These are phyloP conservation scores for Craspedostauros australis DNA, from an alignment of 108 stramenopile species.

Conservation along the genomic window DNA sequence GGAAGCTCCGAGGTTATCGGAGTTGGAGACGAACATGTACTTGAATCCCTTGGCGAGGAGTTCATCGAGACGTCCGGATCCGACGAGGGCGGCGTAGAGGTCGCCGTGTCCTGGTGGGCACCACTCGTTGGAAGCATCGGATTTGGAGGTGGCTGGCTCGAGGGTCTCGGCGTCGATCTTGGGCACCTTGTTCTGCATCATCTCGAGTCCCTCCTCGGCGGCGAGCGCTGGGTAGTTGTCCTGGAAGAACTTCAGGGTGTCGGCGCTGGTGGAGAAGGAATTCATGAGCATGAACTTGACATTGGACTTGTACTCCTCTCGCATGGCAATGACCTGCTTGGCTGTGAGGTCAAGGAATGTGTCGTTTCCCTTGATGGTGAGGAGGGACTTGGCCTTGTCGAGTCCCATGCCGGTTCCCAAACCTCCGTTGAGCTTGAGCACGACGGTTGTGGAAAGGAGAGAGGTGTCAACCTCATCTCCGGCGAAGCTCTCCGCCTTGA, in stretches of 20 bases:
- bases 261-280: slow-evolving; percentile 94
- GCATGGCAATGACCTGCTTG: slow-evolving; percentile 96
- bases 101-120: slow-evolving; percentile 99
- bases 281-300: slow-evolving; percentile 99
- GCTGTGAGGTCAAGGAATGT: slow-evolving; percentile 99
- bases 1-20: slow-evolving; percentile 99
- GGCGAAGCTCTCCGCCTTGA: slow-evolving; percentile 57
- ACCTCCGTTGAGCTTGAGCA: slow-evolving; percentile 99
- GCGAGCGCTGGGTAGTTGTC: slow-evolving; percentile 80
- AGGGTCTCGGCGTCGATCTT: slow-evolving; percentile 89
- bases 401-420: slow-evolving; percentile 99
- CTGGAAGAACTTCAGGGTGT: slow-evolving; percentile 90
- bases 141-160: slow-evolving; percentile 77
- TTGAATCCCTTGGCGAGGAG: slow-evolving; percentile 93
- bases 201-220: slow-evolving; percentile 94
- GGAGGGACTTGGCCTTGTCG: slow-evolving; percentile 97
- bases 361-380: slow-evolving; percentile 95
- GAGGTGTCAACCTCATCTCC: slow-evolving; percentile 47
- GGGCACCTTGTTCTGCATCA: slow-evolving; percentile 98
- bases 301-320: slow-evolving; percentile 81
- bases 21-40: slow-evolving; percentile 99
- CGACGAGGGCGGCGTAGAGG: slow-evolving; percentile 96
- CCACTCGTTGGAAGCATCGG: slow-evolving; percentile 93
- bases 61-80: slow-evolving; percentile 89
- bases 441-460: slow-evolving; percentile 89